These are phyloP conservation scores for Jasminum sambac DNA, from an alignment of 257 asterid genomes.

Conservation along the genomic window DNA sequence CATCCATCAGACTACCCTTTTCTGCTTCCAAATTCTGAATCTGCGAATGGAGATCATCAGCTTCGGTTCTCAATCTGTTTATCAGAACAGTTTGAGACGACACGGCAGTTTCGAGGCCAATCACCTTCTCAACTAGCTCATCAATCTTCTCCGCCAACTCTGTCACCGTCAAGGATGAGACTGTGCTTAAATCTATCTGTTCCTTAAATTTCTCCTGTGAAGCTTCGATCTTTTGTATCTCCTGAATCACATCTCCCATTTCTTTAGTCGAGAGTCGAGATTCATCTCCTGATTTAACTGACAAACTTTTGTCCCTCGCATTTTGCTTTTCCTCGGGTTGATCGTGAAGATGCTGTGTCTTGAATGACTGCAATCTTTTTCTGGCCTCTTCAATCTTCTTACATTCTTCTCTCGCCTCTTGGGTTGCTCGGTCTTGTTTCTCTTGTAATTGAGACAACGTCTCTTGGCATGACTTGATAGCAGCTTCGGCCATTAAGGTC, in stretches of 20 bases:
- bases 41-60: constrained; percentile 61
- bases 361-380: constrained; percentile 43
- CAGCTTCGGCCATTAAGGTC: constrained; percentile 79
- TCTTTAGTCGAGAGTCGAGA: constrained; percentile 25
- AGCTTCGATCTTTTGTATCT: constrained; percentile 21
- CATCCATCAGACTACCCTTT: constrained; percentile 36
- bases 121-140: constrained; percentile 72
- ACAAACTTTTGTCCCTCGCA: constrained; percentile 1
- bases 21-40: constrained; percentile 56
- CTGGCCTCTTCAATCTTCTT: constrained; percentile 60
- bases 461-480: constrained; percentile 76
- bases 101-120: constrained; percentile 66
- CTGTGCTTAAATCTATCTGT: constrained; percentile 32
- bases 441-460: constrained; percentile 60
- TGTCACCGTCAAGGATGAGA: constrained; percentile 54
- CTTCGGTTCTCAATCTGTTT: constrained; percentile 59
- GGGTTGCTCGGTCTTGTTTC: constrained; percentile 49
- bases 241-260: constrained; percentile 26
- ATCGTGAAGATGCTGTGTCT: constrained; percentile 29
- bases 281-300: constrained; percentile 4
- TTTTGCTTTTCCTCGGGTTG: constrained; percentile 28
- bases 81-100: constrained; percentile 75
- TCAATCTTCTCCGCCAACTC: constrained; percentile 85
- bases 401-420: constrained; percentile 54
- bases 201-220: constrained; percentile 30